Conservation (phyloP, 208 protist genomes). For the Hexamita inflata region DNA sequence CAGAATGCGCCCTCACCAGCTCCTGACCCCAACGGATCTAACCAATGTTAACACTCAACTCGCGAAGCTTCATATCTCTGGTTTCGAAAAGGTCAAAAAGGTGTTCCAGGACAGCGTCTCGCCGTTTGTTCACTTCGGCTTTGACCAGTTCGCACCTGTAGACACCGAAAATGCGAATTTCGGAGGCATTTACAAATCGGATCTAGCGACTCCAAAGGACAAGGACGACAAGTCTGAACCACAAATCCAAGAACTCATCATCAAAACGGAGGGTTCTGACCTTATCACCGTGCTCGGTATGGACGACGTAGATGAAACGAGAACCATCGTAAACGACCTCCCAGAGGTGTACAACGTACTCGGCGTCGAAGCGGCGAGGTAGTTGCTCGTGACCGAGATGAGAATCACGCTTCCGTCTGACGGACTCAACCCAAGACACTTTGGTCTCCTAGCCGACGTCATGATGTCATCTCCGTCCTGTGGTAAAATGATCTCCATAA, state of each 20-base stretch:
- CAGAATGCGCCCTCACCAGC: background rate
- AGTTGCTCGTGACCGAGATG: slow-evolving; percentile 51
- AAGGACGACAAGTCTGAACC: background rate
- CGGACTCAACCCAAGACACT: slow-evolving; percentile 93
- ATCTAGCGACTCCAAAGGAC: background rate
- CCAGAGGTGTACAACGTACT: slow-evolving; percentile 79
- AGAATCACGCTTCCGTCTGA: slow-evolving; percentile 59
- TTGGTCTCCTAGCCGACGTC: slow-evolving; percentile 82
- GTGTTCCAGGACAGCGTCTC: background rate
- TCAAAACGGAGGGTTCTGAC: slow-evolving; percentile 84
- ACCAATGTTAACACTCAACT: no score
- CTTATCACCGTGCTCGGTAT: slow-evolving; percentile 70
- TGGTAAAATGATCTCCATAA: slow-evolving; percentile 71
- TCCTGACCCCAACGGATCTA: no score
- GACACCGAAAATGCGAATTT: slow-evolving; percentile 27
- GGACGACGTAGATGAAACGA: slow-evolving; percentile 68
- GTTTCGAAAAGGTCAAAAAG: background rate
- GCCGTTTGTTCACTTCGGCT: background rate
- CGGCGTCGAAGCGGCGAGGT: slow-evolving; percentile 70
- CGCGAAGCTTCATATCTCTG: background rate
- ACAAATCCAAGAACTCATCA: slow-evolving; percentile 37
- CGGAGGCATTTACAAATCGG: slow-evolving; percentile 56
- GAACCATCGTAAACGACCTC: slow-evolving; percentile 87
- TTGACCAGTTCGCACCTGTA: background rate
- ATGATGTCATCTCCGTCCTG: slow-evolving; percentile 73